Base-by-base conservation (phyloP, 1,284 basidiomycete species). In the Fomitiporia mediterranea region DNA sequence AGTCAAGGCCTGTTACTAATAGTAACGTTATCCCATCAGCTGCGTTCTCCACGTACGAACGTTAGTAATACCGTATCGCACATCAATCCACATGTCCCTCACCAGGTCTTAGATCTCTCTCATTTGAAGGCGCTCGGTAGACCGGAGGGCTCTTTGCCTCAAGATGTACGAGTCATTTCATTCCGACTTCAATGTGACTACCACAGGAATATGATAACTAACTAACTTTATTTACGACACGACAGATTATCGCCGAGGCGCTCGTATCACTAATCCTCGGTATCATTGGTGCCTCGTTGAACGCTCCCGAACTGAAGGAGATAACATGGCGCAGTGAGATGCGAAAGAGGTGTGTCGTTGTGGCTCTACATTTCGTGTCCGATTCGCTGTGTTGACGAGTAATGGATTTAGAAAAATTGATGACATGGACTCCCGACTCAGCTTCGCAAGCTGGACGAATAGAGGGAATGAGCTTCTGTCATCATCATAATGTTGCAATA, bases 301-400 rank as follows among this genome's bases (percentile, higher is more conserved):
- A 80, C 60, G 77, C 86, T n/a, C 79, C 86, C 2, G 70, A 78
- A 32, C 69, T 92, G 40, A 88, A 85, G 62, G 87, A 91, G 64
- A 87, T 91, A 59, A 86, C 86, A 32, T 94, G 90, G 91, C 81
- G 89, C n/a, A 90, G 87, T 65, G 91, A 94, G 71, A 92, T 93
- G 90, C 81, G 80, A 65, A 85, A 81, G 68, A 78, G 85, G 91
- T 91, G 64, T 58, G 71, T 44, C 13, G 17, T 21, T 25, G 21
- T 47, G 25, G 8, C 25, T 43, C 17, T 7, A 27, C 25, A 21
- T 44, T 54, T 30, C 32, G 19, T 51, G 28, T 25, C 21, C 39
- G 15, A 40, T 1, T 21, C 19, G 25, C 25, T 28, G 8, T 47
- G 35, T 35, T 43, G 40, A 56, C 19, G 39, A 48, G 54, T 27